Evolutionary conservation across 441 rosid species (phyloP), one percentile per base, ranked within the genome.

Genomic region (Rhodomyrtus psidioides): DNA sequence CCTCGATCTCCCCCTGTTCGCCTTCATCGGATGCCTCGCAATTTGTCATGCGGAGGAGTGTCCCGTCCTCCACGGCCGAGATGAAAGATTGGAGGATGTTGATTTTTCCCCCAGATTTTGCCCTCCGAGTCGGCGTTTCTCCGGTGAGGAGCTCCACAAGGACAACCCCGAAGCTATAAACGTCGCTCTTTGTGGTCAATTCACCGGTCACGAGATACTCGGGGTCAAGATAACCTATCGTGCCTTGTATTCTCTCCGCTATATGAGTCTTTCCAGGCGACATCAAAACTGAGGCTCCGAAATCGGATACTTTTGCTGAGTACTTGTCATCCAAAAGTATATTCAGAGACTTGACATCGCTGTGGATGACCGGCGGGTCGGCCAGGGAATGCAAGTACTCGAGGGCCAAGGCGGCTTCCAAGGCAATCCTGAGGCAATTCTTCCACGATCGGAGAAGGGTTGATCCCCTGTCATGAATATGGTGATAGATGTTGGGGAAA

Each of bases 311-410:
- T 82, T 82, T 82, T 0, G 4, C 83, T 0, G 24, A 49, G 57
- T 82, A 28, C 6, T 82, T 53, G 23, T 46, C 30, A 9, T 82
- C 83, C 56, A 82, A 82, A n/a, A 53, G 39, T 53, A 82, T 82
- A 55, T 53, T 82, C 0, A 6, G 8, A 10, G 46, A 17, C 42
- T 82, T 82, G 34, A 82, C 59, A 53, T 60, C 58, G 2, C 58
- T 0, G 0, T 81, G 83, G n/a, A 82, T 49, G 83, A 82, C 6
- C 0, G 39, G 83, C 5, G 24, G 24, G 14, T 54, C 23, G 0
- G 83, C 83, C 0, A 74, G 2, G 12, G 83, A 85, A 49, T 85
- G 87, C 44, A 85, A 54, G 65, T 85, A 85, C 7, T 62, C 83
- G 1, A 85, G 49, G 56, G 19, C 59, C 12, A 3, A 49, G 42